phyloP scores from a whole-genome alignment of 2,329 filamentous ascomycete genomes.

The Malbranchea zuffiana region DNA sequence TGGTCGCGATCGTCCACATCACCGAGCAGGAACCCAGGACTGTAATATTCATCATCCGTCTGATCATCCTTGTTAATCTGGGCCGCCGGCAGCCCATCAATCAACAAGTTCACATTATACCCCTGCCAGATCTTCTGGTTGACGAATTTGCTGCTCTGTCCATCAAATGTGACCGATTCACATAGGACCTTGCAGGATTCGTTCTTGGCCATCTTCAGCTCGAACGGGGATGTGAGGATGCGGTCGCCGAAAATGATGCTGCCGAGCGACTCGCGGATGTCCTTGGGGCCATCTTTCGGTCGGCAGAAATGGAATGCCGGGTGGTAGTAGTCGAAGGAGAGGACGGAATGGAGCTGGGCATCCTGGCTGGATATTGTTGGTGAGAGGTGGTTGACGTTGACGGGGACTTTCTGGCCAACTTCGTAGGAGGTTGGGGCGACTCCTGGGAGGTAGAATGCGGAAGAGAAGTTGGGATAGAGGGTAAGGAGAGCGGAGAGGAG shows the following conservation, averaged over 20 bases:
- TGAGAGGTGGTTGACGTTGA: slow-evolving; percentile 87
- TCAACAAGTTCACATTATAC: slow-evolving; percentile 90
- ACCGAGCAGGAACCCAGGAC: slow-evolving; percentile 78
- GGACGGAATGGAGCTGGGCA: slow-evolving; percentile 75
- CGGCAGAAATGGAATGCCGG: slow-evolving; percentile 77
- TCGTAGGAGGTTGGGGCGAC: slow-evolving; percentile 91
- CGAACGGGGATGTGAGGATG: slow-evolving; percentile 92
- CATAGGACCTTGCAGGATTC: slow-evolving; percentile 81
- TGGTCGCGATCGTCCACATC: slow-evolving; percentile 42
- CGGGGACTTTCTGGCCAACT: slow-evolving; percentile 63
- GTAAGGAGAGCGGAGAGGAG: slow-evolving; percentile 24
- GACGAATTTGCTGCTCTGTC: slow-evolving; percentile 62
- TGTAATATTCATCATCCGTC: slow-evolving; percentile 73
- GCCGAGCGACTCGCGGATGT: slow-evolving; percentile 78
- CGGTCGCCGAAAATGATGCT: slow-evolving; percentile 96
- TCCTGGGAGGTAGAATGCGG: slow-evolving; percentile 90
- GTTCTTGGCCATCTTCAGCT: slow-evolving; percentile 75
- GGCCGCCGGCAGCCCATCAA: slow-evolving; percentile 86
- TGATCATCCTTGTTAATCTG: slow-evolving; percentile 68
- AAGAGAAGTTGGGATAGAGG: slow-evolving; percentile 28
- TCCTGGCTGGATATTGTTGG: slow-evolving; percentile 69
- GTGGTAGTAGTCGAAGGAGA: slow-evolving; percentile 95
- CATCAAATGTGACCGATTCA: slow-evolving; percentile 52
- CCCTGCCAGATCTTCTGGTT: slow-evolving; percentile 72
- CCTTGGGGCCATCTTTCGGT: slow-evolving; percentile 63